These are phyloP conservation scores for Candida berthetii DNA, from an alignment of 805 yeast genomes.

Conservation along the genomic window DNA sequence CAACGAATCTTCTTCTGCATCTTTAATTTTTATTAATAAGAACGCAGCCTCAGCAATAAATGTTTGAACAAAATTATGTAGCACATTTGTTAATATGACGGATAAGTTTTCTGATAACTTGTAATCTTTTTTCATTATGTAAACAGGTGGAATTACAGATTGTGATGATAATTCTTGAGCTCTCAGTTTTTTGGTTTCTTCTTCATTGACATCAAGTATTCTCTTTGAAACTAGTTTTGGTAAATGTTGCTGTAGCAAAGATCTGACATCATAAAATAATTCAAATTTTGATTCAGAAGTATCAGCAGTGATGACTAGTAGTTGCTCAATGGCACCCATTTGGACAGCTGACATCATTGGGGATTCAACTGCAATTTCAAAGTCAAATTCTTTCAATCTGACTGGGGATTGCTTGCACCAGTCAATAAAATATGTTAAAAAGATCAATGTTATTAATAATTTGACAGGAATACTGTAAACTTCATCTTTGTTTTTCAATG, in stretches of 20 bases:
- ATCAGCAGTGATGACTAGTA: slow-evolving; percentile 57
- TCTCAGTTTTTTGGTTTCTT: slow-evolving; percentile 30
- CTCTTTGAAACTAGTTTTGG: slow-evolving; percentile 52
- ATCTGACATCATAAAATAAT: slow-evolving; percentile 57
- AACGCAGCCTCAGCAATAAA: slow-evolving; percentile 63
- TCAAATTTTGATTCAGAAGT: slow-evolving; percentile 39
- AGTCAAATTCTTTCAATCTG: slow-evolving; percentile 43
- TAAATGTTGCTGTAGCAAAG: slow-evolving; percentile 58
- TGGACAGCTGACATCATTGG: slow-evolving; percentile 56
- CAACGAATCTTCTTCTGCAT: slow-evolving; percentile 70
- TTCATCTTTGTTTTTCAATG: slow-evolving; percentile 30
- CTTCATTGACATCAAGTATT: slow-evolving; percentile 42
- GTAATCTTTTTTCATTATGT: slow-evolving; percentile 13
- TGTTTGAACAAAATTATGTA: slow-evolving; percentile 45
- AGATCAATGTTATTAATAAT: slow-evolving; percentile 42
- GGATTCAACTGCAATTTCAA: slow-evolving; percentile 46
- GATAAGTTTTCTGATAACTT: slow-evolving; percentile 19
- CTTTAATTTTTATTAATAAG: slow-evolving; percentile 59
- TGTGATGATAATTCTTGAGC: slow-evolving; percentile 11
- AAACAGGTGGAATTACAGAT: slow-evolving; percentile 11
- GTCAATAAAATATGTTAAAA: slow-evolving; percentile 50
- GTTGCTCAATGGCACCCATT: slow-evolving; percentile 65
- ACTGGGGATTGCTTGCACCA: slow-evolving; percentile 55
- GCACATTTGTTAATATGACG: slow-evolving; percentile 27
- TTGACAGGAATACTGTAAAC: slow-evolving; percentile 42